These are phyloP conservation scores for Rubia yunnanensis DNA, from an alignment of 257 asterid genomes.

Conservation along the genomic window DNA sequence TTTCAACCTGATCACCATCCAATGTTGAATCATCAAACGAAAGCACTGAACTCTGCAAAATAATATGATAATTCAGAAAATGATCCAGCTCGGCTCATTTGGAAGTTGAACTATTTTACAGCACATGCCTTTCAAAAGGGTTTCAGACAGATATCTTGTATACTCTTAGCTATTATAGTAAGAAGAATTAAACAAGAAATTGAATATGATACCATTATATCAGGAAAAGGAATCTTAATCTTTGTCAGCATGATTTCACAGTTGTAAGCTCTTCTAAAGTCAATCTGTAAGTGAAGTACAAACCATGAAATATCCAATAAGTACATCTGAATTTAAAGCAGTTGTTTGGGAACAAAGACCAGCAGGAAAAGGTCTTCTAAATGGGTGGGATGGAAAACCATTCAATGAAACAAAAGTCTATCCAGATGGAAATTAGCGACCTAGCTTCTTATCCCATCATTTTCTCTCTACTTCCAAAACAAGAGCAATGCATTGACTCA, in stretches of 20 bases:
- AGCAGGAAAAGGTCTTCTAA: too few species aligned
- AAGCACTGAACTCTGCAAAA: constrained; percentile 58
- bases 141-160: background rate
- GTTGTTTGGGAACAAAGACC: background rate
- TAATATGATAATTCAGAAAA: background rate
- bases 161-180: background rate
- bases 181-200: constrained; percentile 7
- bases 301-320: background rate
- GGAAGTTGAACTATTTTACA: background rate
- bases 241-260: constrained; percentile 90
- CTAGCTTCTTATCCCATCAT: too few species aligned
- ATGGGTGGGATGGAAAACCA: too few species aligned
- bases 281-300: constrained; percentile 44
- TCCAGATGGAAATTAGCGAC: too few species aligned
- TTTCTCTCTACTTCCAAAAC: too few species aligned
- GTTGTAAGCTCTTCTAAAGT: constrained; percentile 78
- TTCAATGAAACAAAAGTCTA: too few species aligned
- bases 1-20: constrained; percentile 83
- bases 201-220: constrained; percentile 45
- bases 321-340: background rate
- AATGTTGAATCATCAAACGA: constrained; percentile 72
- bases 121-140: background rate
- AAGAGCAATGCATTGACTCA: too few species aligned
- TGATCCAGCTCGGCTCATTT: too few species aligned
- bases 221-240: constrained; percentile 77